These are phyloP conservation scores for Bretziella fagacearum DNA, from an alignment of 2,329 filamentous ascomycete genomes.

Conservation along the genomic window DNA sequence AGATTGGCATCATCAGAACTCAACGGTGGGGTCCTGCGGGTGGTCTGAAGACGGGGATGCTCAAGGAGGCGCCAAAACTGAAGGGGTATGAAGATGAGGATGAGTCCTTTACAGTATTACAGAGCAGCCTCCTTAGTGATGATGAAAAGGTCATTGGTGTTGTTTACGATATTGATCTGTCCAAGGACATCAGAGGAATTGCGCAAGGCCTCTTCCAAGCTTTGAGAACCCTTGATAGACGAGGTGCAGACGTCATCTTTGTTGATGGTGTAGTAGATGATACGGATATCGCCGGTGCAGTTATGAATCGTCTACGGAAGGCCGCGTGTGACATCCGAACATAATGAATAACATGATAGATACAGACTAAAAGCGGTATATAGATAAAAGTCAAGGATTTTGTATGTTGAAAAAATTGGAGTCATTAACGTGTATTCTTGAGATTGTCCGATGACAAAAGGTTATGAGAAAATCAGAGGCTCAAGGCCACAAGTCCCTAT, in stretches of 20 bases:
- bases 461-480: not conserved
- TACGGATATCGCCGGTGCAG: conserved; percentile 67
- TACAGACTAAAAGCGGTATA: not conserved
- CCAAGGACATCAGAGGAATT: conserved; percentile 52
- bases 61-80: conserved; percentile 18
- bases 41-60: conserved; percentile 23
- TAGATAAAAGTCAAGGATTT: not conserved
- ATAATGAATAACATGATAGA: not conserved
- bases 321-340: conserved; percentile 45
- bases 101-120: conserved; percentile 24
- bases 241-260: conserved; percentile 65
- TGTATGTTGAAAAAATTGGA: no score
- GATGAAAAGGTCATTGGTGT: conserved; percentile 23
- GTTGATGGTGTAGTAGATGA: conserved; percentile 75
- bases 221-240: conserved; percentile 66
- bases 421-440: conserved; percentile 3
- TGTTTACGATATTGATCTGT: conserved; percentile 56
- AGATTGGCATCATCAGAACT: conserved; percentile 39
- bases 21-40: conserved; percentile 32
- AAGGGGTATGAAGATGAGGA: conserved; percentile 19
- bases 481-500: not conserved
- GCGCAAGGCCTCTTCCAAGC: conserved; percentile 80
- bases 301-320: conserved; percentile 72
- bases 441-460: not conserved
- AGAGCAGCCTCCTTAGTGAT: conserved; percentile 24